Percentiles rank a stretch among this genome's conserved stretches.
Conservation (phyloP, 441 rosid genomes). For the Corymbia calophylla region DNA sequence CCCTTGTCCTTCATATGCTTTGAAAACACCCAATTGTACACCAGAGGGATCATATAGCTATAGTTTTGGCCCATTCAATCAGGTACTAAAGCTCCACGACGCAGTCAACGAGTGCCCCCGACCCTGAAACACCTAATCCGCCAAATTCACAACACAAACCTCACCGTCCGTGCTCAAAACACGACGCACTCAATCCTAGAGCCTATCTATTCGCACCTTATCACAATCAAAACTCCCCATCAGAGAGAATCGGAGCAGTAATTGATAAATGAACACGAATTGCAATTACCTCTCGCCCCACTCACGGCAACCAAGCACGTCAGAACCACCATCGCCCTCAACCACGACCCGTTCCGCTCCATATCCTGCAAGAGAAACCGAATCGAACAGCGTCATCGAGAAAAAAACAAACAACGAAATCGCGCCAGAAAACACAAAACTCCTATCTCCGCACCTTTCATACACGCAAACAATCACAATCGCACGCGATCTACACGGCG, state of each 20-base stretch:
- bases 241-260: background rate
- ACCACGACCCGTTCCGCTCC: background rate
- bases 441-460: background rate
- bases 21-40: background rate
- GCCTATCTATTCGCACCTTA: background rate
- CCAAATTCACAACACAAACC: background rate
- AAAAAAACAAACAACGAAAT: background rate
- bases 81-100: background rate
- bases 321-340: background rate
- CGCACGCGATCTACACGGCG: background rate
- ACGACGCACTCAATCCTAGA: background rate
- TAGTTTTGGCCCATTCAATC: background rate
- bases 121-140: background rate
- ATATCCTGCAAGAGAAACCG: background rate
- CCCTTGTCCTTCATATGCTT: accelerated
- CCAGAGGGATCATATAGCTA: background rate
- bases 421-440: background rate
- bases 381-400: background rate
- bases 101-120: background rate
- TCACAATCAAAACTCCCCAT: background rate
- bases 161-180: background rate
- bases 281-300: slow-evolving; percentile 1
- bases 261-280: too few relatives aligned
- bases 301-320: background rate
- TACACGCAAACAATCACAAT: background rate